Evolutionary conservation across 1,284 basidiomycete genomes (phyloP).

Genomic region (Somion occarium): DNA sequence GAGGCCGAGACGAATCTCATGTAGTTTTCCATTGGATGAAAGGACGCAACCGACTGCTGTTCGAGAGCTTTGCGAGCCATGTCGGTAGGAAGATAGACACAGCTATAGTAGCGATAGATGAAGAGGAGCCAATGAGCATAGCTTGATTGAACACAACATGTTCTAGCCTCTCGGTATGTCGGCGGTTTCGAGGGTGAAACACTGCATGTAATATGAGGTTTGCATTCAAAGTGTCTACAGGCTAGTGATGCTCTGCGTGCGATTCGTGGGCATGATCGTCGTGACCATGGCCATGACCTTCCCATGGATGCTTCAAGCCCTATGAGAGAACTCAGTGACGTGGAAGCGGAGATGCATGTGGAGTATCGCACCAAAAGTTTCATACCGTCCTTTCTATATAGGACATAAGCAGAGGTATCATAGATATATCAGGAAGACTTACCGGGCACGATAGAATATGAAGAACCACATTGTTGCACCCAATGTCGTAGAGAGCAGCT

Average conservation of each 20-base stretch:
- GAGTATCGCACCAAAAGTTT: conserved; percentile 55
- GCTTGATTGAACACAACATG: neutral
- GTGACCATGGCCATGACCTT: conserved; percentile 55
- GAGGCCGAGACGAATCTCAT: conserved; percentile 8
- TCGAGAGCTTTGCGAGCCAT: conserved; percentile 70
- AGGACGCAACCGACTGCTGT: conserved; percentile 54
- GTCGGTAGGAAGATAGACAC: conserved; percentile 36
- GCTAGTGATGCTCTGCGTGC: conserved; percentile 40
- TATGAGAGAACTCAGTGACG: conserved; percentile 16
- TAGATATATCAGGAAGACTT: conserved; percentile 29
- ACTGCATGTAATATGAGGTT: neutral
- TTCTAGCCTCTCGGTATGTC: neutral
- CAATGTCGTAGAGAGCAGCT: conserved; percentile 77
- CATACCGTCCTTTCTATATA: conserved; percentile 63
- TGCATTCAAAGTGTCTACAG: neutral
- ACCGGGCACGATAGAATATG: conserved; percentile 93
- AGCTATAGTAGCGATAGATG: conserved; percentile 1
- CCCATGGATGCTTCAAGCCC: conserved; percentile 56
- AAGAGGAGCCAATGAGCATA: conserved; percentile 4
- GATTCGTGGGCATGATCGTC: conserved; percentile 37
- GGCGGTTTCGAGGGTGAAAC: neutral
- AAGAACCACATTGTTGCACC: conserved; percentile 98
- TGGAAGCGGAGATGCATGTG: neutral
- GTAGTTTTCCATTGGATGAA: conserved; percentile 50
- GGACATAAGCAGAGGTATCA: conserved; percentile 5